A percentile compares a stretch with the other conserved stretches of the same genome.
These are phyloP conservation scores for Xylariaceae sp. DNA, from an alignment of 2,329 filamentous ascomycete species.

Conservation along the genomic window DNA sequence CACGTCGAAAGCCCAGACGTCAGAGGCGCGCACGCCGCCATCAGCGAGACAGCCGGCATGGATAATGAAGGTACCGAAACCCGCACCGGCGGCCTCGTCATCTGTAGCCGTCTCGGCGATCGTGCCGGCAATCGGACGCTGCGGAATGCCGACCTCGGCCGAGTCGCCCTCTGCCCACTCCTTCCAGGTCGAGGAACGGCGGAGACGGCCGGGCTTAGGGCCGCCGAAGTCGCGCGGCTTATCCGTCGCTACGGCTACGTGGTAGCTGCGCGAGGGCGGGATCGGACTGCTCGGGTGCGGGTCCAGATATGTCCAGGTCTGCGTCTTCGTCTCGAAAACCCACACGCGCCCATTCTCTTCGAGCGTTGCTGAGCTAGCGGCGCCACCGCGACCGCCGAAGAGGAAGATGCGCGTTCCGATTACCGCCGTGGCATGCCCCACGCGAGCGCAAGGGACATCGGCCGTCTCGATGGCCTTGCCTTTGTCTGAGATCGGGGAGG, in stretches of 20 bases:
- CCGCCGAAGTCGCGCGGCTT: conserved; percentile 52
- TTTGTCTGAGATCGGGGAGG: conserved; percentile 15
- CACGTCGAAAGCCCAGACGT: conserved; percentile 76
- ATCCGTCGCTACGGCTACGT: conserved; percentile 54
- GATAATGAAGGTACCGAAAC: conserved; percentile 64
- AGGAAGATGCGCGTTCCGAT: conserved; percentile 69
- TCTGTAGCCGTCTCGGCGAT: conserved; percentile 55
- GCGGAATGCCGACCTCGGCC: conserved; percentile 51
- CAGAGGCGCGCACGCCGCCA: conserved; percentile 55
- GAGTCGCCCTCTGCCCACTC: conserved; percentile 53
- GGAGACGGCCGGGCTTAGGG: conserved; percentile 30
- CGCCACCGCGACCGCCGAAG: conserved; percentile 65
- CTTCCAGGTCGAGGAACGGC: conserved; percentile 44
- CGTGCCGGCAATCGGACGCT: conserved; percentile 52
- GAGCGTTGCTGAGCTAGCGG: conserved; percentile 62
- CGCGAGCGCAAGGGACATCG: conserved; percentile 58
- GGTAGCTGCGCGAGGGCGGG: conserved; percentile 66
- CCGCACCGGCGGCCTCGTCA: conserved; percentile 55
- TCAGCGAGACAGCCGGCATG: conserved; percentile 68
- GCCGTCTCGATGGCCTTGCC: conserved; percentile 32
- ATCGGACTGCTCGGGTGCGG: conserved; percentile 46
- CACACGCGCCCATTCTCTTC: conserved; percentile 71
- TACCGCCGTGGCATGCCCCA: conserved; percentile 66
- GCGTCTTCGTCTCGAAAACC: conserved; percentile 63
- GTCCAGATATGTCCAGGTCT: conserved; percentile 59